Evolutionary conservation across 2,329 filamentous ascomycete species (phyloP).

Genomic region (Emergomyces pasteurianus): DNA sequence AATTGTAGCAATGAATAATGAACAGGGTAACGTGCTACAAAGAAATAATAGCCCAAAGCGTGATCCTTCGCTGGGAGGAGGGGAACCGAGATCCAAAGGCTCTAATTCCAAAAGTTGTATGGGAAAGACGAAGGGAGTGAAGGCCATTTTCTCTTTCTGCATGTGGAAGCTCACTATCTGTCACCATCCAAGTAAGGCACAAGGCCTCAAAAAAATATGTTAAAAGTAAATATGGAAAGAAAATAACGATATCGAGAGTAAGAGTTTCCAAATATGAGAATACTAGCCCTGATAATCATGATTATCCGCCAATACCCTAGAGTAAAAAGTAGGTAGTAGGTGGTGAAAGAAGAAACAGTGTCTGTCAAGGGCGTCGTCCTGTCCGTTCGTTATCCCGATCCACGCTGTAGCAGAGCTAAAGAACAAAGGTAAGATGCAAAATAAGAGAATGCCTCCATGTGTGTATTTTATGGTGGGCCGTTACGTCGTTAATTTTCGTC

Average conservation of each 20-base stretch:
- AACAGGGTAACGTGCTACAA: not conserved
- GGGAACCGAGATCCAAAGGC: not conserved
- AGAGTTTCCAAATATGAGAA: not conserved
- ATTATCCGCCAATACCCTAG: not conserved
- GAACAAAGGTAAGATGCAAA: not conserved
- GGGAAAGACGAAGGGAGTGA: not conserved
- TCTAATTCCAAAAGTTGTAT: not conserved
- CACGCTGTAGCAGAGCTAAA: not conserved
- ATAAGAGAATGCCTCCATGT: not conserved
- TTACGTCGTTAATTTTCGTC: not conserved
- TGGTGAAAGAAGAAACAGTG: too few species aligned
- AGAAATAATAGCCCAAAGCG: not conserved
- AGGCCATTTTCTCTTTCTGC: not conserved
- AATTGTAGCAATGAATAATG: too few species aligned
- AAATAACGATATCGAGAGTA: not conserved
- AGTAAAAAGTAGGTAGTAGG: too few species aligned
- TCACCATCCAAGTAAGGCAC: not conserved
- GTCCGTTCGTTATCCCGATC: not conserved
- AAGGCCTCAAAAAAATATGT: conserved; percentile 4
- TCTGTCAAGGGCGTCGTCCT: not conserved
- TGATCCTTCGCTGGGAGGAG: not conserved
- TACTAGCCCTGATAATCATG: not conserved
- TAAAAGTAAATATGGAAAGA: conserved; percentile 5
- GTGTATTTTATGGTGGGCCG: not conserved
- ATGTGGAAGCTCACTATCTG: not conserved